Base-by-base conservation (phyloP, 306 rosid genomes). In the Vigna reflexopilosa region DNA sequence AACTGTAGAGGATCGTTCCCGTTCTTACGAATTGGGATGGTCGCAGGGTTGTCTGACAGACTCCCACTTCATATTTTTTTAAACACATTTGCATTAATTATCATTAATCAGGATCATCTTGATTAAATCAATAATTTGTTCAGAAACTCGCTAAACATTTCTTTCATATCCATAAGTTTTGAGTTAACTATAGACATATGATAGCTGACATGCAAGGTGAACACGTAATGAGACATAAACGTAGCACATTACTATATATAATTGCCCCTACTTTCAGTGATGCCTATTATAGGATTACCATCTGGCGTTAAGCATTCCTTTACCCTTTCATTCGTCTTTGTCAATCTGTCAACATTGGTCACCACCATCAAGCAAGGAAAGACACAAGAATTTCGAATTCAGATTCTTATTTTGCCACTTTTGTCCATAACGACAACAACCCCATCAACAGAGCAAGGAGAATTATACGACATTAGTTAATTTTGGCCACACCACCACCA, bases 381-480 rank as follows among this genome's bases (percentile, higher is more conserved):
- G 45, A 34, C 17, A 1, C 20, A 8, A 10, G 34, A 26, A 9
- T 49, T 28, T 10, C 26, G 15, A 69, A 15, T 28, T 19, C 26
- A 5, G 38, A 3, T 38, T 70, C 6, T 72, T 16, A 42, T 72
- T 72, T 20, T 55, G 8, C 17, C 20, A 19, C 5, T 54, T 9
- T 28, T 61, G 20, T 32, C 19, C 34, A 5, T 7, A 14, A 26
- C 7, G 14, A 16, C 9, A 19, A 38, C 59, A 13, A 9, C 22
- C 44, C 42, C 42, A 57, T 6, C 67, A 61, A 4, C 5, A 47
- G 3, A 56, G n/a, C 55, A 19, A 56, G 76, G 73, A 83, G 70
- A 40, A 65, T 55, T 72, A 28, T 16, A 9, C 11, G 19, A 30
- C 42, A 47, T 58, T 77, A 1, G 3, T 42, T 1, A 14, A 58